Evolutionary conservation across 352 stramenopile species (phyloP).

Genomic region (Peronospora farinosa): DNA sequence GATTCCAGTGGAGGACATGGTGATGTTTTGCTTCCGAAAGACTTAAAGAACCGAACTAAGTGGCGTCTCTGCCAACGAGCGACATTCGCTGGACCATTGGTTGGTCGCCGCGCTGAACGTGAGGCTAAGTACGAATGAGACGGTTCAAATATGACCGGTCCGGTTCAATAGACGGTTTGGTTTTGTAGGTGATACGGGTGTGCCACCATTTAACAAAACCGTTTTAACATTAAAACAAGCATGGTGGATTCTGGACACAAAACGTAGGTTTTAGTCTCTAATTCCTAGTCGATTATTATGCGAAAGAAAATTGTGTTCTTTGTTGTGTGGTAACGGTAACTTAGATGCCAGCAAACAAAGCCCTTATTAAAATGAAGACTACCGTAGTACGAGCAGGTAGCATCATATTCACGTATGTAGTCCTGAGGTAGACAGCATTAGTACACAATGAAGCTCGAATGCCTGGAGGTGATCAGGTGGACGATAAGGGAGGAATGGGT

Average conservation of each 20-base stretch:
- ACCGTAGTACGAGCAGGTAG: no score
- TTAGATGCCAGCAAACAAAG: no score
- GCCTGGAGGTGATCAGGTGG: background rate
- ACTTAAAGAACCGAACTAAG: constrained; percentile 84
- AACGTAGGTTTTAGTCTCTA: no score
- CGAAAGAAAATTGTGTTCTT: no score
- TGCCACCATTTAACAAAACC: background rate
- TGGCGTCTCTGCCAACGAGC: constrained; percentile 3
- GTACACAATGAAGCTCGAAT: background rate
- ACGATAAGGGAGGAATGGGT: background rate
- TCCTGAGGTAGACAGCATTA: background rate
- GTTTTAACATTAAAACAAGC: background rate
- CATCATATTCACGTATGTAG: no score
- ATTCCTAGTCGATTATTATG: no score
- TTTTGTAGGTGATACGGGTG: no score
- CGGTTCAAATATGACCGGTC: constrained; percentile 26
- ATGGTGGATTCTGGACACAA: no score
- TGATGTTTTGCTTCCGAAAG: constrained; percentile 80
- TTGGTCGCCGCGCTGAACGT: constrained; percentile 23
- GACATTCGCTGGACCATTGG: constrained; percentile 26
- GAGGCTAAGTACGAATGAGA: constrained; percentile 16
- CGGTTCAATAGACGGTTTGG: constrained; percentile 3
- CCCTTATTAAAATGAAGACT: no score
- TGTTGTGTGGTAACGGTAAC: no score
- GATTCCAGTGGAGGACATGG: constrained; percentile 88